A percentile compares a stretch with the other conserved stretches of the same genome.
Conservation (phyloP, 2,329 filamentous ascomycete species). For the Scytalidium lignicola region DNA sequence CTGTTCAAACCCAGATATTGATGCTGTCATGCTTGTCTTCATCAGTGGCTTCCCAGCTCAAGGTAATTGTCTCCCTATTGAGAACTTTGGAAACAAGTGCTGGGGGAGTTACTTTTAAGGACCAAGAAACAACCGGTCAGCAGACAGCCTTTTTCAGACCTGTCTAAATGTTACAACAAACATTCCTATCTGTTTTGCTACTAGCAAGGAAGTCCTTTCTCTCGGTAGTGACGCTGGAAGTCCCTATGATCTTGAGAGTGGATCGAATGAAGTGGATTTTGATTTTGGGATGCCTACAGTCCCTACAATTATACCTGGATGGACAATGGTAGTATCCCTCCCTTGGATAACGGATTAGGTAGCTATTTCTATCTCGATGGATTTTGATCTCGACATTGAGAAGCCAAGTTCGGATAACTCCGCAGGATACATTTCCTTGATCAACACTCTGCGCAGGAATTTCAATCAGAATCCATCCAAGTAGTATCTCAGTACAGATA, state of each 20-base stretch:
- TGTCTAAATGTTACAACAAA: conserved; percentile 32
- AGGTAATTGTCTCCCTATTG: conserved; percentile 35
- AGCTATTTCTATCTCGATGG: conserved; percentile 25
- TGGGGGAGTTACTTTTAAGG: conserved; percentile 29
- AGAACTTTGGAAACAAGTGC: conserved; percentile 39
- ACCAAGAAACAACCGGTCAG: conserved; percentile 20
- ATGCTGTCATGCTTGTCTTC: conserved; percentile 39
- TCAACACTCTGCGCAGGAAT: conserved; percentile 21
- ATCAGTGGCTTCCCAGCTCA: conserved; percentile 36
- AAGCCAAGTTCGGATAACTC: conserved; percentile 14
- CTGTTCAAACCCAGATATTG: too few species aligned
- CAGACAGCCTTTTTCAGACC: conserved; percentile 23
- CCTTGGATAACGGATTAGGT: conserved; percentile 17
- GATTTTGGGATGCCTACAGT: conserved; percentile 37
- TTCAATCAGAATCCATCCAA: conserved; percentile 18
- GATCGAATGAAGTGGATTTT: conserved; percentile 30
- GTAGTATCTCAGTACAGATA: conserved; percentile 25
- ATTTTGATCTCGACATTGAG: conserved; percentile 30
- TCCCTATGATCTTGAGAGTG: conserved; percentile 32
- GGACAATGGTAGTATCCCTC: conserved; percentile 22
- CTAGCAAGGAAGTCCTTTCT: conserved; percentile 36
- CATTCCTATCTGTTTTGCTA: conserved; percentile 33
- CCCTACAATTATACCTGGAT: conserved; percentile 29
- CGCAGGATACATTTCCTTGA: conserved; percentile 22
- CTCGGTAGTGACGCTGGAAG: conserved; percentile 28